Percentiles rank a stretch among this genome's conserved stretches.
These are phyloP conservation scores for Moesziomyces aphidis DNA, from an alignment of 1,284 basidiomycete genomes.

Conservation along the genomic window DNA sequence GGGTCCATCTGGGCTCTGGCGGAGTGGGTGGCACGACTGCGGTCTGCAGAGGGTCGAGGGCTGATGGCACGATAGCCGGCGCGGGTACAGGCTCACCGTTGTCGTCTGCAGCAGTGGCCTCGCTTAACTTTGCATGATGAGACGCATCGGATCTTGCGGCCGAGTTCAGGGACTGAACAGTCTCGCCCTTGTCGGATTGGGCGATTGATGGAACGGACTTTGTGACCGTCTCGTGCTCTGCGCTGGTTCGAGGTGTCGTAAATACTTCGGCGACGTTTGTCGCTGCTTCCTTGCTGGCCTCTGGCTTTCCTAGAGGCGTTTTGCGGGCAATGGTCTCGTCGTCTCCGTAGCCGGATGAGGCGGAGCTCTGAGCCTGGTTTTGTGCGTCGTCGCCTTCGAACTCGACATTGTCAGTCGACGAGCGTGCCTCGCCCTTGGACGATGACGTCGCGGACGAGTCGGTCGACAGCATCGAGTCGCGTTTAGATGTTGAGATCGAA, in stretches of 20 bases:
- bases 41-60: conserved; percentile 4
- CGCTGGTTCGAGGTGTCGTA: conserved; percentile 26
- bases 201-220: too few relatives aligned
- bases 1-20: conserved; percentile 7
- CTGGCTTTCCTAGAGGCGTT: not conserved
- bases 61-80: conserved; percentile 16
- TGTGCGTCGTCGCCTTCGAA: conserved; percentile 33
- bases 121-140: not conserved
- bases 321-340: conserved; percentile 11
- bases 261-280: conserved; percentile 18
- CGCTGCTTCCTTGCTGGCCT: not conserved
- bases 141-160: not conserved
- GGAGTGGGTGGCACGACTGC: conserved; percentile 27
- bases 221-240: conserved; percentile 15
- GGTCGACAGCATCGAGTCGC: conserved; percentile 39
- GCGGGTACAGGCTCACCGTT: conserved; percentile 9
- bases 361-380: conserved; percentile 30
- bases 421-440: conserved; percentile 24
- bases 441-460: conserved; percentile 37
- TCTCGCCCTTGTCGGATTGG: not conserved
- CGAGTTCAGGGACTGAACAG: not conserved
- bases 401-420: conserved; percentile 35
- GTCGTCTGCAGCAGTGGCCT: not conserved
- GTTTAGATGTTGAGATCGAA: conserved; percentile 12
- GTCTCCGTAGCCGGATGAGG: conserved; percentile 29